A percentile compares a stretch with the other conserved stretches of the same genome.
phyloP scores from a whole-genome alignment of 495 filamentous ascomycete species.

The Hypoxylon intermedium region DNA sequence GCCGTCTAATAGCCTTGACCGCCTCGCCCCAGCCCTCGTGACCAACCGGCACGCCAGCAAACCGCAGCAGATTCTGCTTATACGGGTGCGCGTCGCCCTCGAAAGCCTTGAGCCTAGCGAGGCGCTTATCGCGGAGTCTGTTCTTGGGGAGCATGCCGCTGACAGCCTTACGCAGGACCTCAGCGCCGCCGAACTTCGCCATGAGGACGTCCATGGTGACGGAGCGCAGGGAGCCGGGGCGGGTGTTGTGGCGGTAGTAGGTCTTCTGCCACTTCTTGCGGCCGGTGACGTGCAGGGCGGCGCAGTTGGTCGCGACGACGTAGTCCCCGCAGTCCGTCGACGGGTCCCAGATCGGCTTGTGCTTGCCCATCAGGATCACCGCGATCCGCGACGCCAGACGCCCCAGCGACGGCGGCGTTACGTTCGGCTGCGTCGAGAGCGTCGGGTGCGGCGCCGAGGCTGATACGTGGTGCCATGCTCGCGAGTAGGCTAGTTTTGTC shows the following conservation, averaged over 20 bases:
- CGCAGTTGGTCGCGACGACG: constrained; percentile 90
- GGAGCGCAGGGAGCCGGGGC: constrained; percentile 82
- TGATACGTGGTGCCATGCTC: constrained; percentile 91
- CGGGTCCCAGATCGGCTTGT: constrained; percentile 98
- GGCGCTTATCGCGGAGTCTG: constrained; percentile 78
- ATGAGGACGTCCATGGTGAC: constrained; percentile 96
- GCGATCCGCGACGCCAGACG: constrained; percentile 92
- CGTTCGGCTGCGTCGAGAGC: constrained; percentile 62
- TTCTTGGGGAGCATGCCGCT: constrained; percentile 99
- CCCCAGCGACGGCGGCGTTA: constrained; percentile 75
- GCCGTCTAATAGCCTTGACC: constrained; percentile 49
- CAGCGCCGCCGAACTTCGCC: constrained; percentile 90
- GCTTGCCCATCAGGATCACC: constrained; percentile 93
- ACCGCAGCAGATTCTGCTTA: constrained; percentile 81
- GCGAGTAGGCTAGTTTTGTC: constrained; percentile 96
- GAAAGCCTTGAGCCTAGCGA: constrained; percentile 93
- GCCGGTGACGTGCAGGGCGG: constrained; percentile 84
- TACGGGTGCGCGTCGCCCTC: constrained; percentile 91
- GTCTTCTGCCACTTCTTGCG: constrained; percentile 91
- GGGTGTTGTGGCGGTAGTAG: constrained; percentile 92
- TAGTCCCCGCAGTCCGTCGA: constrained; percentile 99
- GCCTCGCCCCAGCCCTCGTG: constrained; percentile 53
- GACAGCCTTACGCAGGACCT: constrained; percentile 91
- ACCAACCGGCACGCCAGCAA: constrained; percentile 64
- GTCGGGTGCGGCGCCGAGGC: constrained; percentile 62